Evolutionary conservation across 352 stramenopile species (phyloP).

Genomic region (Aphanomyces invadans): DNA sequence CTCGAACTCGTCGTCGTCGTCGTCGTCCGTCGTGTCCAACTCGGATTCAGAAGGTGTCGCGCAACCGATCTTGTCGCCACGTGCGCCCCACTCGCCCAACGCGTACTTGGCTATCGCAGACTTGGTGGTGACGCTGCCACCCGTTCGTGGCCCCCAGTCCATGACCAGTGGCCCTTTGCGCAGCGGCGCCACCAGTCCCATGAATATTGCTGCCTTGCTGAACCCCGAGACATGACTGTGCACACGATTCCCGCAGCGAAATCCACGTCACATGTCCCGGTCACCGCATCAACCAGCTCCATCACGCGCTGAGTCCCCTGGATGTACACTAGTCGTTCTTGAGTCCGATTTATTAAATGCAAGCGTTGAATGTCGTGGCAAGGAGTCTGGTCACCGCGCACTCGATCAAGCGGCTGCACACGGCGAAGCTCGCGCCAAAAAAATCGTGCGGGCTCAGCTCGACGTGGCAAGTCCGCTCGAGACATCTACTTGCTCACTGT

Average conservation of each 20-base stretch:
- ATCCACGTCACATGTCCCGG: not conserved
- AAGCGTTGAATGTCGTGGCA: no score
- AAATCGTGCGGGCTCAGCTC: no score
- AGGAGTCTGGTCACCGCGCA: no score
- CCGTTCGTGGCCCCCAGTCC: not conserved
- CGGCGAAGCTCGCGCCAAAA: no score
- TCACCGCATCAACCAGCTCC: no score
- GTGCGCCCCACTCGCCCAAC: not conserved
- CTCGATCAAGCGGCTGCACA: no score
- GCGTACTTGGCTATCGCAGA: not conserved
- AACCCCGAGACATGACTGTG: not conserved
- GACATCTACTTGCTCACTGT: no score
- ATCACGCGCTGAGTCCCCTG: no score
- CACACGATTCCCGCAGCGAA: not conserved
- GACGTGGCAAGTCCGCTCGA: no score
- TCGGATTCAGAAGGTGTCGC: not conserved
- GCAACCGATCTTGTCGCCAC: no score
- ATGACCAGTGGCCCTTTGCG: not conserved
- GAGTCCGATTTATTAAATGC: no score
- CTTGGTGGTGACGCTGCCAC: not conserved
- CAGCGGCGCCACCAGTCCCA: not conserved
- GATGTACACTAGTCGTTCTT: no score
- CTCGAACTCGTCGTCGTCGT: not conserved
- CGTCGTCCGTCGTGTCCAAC: not conserved
- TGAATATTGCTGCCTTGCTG: slow-evolving; percentile 16